Percentiles rank a stretch among this genome's conserved stretches.
Evolutionary conservation across 768 basidiomycete genomes (phyloP).

Genomic region (Tylopilus plumbeoviolaceoides): DNA sequence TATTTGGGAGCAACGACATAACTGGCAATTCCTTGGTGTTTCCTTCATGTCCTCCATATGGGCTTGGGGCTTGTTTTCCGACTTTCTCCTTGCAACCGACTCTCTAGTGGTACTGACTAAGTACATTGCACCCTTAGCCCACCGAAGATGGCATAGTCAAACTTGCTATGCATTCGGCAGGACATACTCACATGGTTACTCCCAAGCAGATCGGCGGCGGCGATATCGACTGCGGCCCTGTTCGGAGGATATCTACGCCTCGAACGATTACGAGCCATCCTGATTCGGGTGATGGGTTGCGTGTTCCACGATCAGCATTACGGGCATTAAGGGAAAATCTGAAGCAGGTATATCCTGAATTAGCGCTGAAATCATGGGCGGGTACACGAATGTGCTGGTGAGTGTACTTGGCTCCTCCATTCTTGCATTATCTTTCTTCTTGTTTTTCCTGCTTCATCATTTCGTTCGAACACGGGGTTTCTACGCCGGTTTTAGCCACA

Average conservation of each 20-base stretch:
- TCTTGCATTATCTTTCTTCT: neutral
- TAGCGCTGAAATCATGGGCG: slow-evolving; percentile 67
- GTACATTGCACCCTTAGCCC: slow-evolving; percentile 43
- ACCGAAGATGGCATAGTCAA: slow-evolving; percentile 70
- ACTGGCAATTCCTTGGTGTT: neutral
- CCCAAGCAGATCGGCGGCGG: slow-evolving; percentile 1
- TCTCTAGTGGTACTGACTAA: slow-evolving; percentile 1
- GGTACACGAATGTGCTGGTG: slow-evolving; percentile 88
- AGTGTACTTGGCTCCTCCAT: slow-evolving; percentile 18
- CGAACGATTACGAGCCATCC: slow-evolving; percentile 66
- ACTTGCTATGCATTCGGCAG: slow-evolving; percentile 70
- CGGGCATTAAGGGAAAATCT: slow-evolving; percentile 50
- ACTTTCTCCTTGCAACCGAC: neutral
- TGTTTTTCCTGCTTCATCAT: neutral
- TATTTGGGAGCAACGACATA: neutral
- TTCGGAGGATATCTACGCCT: slow-evolving; percentile 60
- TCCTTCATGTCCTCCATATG: neutral
- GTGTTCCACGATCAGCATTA: slow-evolving; percentile 60
- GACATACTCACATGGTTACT: slow-evolving; percentile 49
- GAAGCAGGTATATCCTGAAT: slow-evolving; percentile 63
- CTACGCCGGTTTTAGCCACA: neutral
- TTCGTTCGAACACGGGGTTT: neutral
- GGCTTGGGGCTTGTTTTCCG: neutral
- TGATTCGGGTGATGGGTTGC: slow-evolving; percentile 44
- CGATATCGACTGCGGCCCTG: slow-evolving; percentile 3